Evolutionary conservation across 1,284 basidiomycete species (phyloP), one percentile per base, ranked within the genome.

Genomic region (Melanopsichium pennsylvanicum): DNA sequence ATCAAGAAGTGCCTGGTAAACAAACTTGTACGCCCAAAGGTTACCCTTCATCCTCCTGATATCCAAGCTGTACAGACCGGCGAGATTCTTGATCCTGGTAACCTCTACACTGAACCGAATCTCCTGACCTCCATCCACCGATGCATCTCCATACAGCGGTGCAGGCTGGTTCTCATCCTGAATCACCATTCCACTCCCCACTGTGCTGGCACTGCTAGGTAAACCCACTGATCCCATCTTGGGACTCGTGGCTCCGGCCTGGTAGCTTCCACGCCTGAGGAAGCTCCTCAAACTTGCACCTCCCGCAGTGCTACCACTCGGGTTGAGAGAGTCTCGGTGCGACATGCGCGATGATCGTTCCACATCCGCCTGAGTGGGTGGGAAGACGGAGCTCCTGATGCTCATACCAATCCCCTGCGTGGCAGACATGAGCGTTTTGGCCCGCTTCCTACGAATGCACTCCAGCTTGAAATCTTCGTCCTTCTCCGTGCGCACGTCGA

Each of bases 401-500:
- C 74, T 74, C 51, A 66, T 47, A 21, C 75, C 72, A n/a, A 76
- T 42, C 2, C 61, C 67, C 29, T 74, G 74, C 16, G 74, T 73
- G 1, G 75, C 74, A n/a, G 66, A 62, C 26, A 75, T 71, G 8
- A 77, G 56, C 33, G 69, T 76, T 55, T 74, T 74, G 23, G 67
- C 52, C 10, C 74, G 70, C 59, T 78, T 79, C 13, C 69, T 57
- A 21, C 78, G 76, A 19, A 80, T 40, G 43, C 78, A 80, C 38
- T 80, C 78, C 19, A 80, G 47, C 52, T 76, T 76, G 55, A 75
- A 78, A 36, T 78, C 85, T 91, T 94, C 84, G 87, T 96, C 78
- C 93, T 90, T 69, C 86, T 89, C 84, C 41, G 88, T 84, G 76
- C 90, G 87, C 66, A 94, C 86, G 41, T 95, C 92, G 55, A 98